Evolutionary conservation across 2,329 filamentous ascomycete genomes (phyloP).

Genomic region (Colletotrichum graminicola): DNA sequence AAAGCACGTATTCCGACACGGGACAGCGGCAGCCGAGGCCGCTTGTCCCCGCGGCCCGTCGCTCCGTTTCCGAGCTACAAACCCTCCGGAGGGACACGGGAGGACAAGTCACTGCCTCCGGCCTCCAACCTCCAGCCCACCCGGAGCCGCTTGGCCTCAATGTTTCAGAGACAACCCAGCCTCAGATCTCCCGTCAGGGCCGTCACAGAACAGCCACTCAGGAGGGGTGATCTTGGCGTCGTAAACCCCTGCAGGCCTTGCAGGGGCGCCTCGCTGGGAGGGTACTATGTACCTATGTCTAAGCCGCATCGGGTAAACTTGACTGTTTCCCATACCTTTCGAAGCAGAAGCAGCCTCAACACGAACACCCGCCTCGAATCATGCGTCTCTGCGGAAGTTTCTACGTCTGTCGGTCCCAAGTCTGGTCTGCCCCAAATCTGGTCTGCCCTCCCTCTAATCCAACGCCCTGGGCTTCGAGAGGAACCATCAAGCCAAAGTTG

Average conservation of each 20-base stretch:
- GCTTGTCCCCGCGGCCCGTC: background rate
- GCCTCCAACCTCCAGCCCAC: background rate
- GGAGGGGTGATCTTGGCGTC: background rate
- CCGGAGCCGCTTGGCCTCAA: conserved; percentile 18
- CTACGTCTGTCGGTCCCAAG: background rate
- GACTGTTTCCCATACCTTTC: background rate
- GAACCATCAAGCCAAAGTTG: conserved; percentile 1
- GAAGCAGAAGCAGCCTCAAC: no score
- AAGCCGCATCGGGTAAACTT: background rate
- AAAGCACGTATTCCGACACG: background rate
- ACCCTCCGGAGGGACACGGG: conserved; percentile 1
- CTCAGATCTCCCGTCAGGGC: conserved; percentile 1
- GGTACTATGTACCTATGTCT: no score
- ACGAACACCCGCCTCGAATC: background rate
- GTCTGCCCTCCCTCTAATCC: no score
- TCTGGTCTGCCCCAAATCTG: no score
- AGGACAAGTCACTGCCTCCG: background rate
- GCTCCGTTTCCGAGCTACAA: background rate
- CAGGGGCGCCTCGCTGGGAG: background rate
- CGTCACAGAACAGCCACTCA: conserved; percentile 8
- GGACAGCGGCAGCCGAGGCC: background rate
- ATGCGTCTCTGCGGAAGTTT: background rate
- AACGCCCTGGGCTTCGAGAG: background rate
- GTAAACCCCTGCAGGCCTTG: background rate
- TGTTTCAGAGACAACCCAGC: conserved; percentile 19